Percentiles rank a stretch among this genome's conserved stretches.
phyloP scores from a whole-genome alignment of 2,329 filamentous ascomycete species.

The Allantophomopsis lycopodina region DNA sequence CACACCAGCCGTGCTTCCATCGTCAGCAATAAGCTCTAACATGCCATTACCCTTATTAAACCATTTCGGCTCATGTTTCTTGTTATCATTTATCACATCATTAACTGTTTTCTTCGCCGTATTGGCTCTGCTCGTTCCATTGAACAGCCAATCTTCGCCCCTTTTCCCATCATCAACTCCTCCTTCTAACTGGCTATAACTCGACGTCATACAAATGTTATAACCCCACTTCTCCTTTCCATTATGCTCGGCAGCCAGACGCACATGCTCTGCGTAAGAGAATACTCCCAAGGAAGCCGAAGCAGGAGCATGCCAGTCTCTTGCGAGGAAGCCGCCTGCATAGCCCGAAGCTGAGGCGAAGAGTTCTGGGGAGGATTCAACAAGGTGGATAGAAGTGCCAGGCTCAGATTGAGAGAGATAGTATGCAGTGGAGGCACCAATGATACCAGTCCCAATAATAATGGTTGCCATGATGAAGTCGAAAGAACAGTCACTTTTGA shows the following conservation, averaged over 20 bases:
- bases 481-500: conserved; percentile 2
- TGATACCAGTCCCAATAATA: conserved; percentile 57
- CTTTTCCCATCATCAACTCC: conserved; percentile 23
- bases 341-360: conserved; percentile 64
- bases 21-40: conserved; percentile 46
- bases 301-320: conserved; percentile 54
- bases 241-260: conserved; percentile 7
- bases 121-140: conserved; percentile 48
- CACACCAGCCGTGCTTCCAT: conserved; percentile 50
- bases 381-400: conserved; percentile 35
- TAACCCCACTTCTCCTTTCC: conserved; percentile 35
- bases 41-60: conserved; percentile 26
- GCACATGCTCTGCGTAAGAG: conserved; percentile 51
- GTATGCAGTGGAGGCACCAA: conserved; percentile 58
- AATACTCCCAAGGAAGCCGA: conserved; percentile 46
- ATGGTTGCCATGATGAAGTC: conserved; percentile 33
- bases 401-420: conserved; percentile 42
- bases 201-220: conserved; percentile 42
- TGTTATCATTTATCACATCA: conserved; percentile 5
- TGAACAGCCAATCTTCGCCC: conserved; percentile 50
- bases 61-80: conserved; percentile 35
- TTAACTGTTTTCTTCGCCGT: conserved; percentile 25
- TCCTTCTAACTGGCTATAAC: conserved; percentile 21
- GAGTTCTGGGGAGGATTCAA: conserved; percentile 43
- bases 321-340: conserved; percentile 61